Evolutionary conservation across 352 stramenopile species (phyloP), one percentile per base, ranked within the genome.

Genomic region (Pythium folliculosum): DNA sequence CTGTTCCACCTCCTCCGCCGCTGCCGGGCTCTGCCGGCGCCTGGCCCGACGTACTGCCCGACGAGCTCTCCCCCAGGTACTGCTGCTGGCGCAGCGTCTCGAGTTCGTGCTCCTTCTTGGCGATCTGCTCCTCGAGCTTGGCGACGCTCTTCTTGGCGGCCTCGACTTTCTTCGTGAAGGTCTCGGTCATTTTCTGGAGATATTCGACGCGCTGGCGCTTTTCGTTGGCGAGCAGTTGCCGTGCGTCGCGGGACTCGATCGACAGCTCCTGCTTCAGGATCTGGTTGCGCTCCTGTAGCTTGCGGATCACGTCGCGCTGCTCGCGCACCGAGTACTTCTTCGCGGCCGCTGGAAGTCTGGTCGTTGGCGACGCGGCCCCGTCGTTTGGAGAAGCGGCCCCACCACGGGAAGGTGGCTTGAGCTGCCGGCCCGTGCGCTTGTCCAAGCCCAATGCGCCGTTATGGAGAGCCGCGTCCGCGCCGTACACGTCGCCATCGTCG

Each of bases 241-340:
- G 76, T 21, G 81, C 80, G 17, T 88, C 82, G 56, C 84, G 77
- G 47, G 61, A 77, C 51, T 92, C 84, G 51, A 92, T 92, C 43
- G 82, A 75, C 10, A 93, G 70, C 65, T 91, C 81, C 59, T 90
- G 77, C 67, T 86, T 88, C 47, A 93, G 77, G 49, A 91, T 72
- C 52, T 92, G 84, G 63, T 92, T 91, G 45, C 80, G 82, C 58
- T 89, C 78, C 40, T 93, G 78, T 32, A 93, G 71, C 70, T 85
- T 77, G 57, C 83, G 76, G 70, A 93, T 90, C 62, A 83, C 82
- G 25, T 88, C 80, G 30, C 81, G 81, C 74, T 88, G 85, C 32
- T 86, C 82, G 51, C 86, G 80, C 23, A 90, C 80, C n/a, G 81
- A 89, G 66, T 87, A 86, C 40, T 74, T 75, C 44, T 79, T 87